Conservation (phyloP, 768 basidiomycete genomes). For the Lactifluus piperatus region DNA sequence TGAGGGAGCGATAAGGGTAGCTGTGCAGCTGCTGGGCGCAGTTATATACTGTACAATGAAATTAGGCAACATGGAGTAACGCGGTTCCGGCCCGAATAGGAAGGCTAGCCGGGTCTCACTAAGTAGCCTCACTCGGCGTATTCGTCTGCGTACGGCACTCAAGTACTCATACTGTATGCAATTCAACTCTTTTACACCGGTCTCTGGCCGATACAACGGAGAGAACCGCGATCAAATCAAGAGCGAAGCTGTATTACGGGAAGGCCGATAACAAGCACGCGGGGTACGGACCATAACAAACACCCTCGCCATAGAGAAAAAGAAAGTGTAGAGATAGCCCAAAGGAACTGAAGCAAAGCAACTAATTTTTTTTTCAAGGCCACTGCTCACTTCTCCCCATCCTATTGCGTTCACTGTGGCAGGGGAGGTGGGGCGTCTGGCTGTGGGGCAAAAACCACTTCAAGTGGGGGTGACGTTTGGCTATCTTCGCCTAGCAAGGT, state of each 20-base stretch:
- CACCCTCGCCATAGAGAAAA: neutral
- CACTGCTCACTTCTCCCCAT: neutral
- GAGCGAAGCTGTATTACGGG: neutral
- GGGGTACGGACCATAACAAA: neutral
- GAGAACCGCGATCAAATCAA: neutral
- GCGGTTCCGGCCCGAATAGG: too few relatives aligned
- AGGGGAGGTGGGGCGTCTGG: slow-evolving; percentile 76
- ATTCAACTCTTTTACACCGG: neutral
- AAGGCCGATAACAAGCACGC: neutral
- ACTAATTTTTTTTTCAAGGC: neutral
- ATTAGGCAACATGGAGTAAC: too few relatives aligned
- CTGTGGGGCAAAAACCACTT: slow-evolving; percentile 76
- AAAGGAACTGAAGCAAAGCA: slow-evolving; percentile 6
- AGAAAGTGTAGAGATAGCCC: neutral
- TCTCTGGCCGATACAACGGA: neutral
- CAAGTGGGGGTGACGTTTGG: slow-evolving; percentile 74
- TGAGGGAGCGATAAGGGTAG: too few relatives aligned
- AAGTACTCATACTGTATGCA: too few relatives aligned
- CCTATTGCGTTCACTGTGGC: slow-evolving; percentile 31
- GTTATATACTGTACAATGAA: too few relatives aligned
- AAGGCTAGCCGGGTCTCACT: too few relatives aligned
- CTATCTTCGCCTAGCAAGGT: slow-evolving; percentile 78
- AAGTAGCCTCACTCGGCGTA: too few relatives aligned
- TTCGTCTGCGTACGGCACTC: too few relatives aligned
- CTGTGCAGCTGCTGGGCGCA: too few relatives aligned